phyloP scores from a whole-genome alignment of 1,139 yeast genomes.

The Meyerozyma athensensis region DNA sequence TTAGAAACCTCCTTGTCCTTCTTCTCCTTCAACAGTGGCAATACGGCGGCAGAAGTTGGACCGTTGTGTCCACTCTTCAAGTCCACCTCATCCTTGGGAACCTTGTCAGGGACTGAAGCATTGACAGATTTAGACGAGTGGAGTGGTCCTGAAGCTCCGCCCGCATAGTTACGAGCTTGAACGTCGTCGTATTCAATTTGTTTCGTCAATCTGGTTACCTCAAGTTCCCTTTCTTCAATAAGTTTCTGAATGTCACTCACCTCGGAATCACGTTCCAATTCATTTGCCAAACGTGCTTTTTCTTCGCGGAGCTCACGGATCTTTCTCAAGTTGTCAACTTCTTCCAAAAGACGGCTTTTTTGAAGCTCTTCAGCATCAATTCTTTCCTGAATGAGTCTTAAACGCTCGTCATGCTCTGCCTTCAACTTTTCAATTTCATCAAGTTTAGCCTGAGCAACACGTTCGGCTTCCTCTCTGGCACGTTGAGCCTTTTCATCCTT shows the following conservation, averaged over 20 bases:
- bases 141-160: background rate
- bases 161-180: constrained; percentile 10
- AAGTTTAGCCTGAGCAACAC: constrained; percentile 29
- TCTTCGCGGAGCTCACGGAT: constrained; percentile 37
- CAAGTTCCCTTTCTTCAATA: constrained; percentile 33
- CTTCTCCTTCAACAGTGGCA: constrained; percentile 7
- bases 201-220: constrained; percentile 30
- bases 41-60: constrained; percentile 9
- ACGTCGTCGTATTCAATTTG: constrained; percentile 32
- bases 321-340: constrained; percentile 36
- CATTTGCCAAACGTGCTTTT: constrained; percentile 28
- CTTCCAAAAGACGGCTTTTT: constrained; percentile 32
- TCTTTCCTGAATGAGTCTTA: constrained; percentile 26
- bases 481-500: constrained; percentile 21
- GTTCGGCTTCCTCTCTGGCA: constrained; percentile 29
- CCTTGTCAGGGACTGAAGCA: constrained; percentile 9
- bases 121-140: constrained; percentile 11
- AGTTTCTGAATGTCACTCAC: constrained; percentile 29
- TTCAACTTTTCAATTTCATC: constrained; percentile 32
- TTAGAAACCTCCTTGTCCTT: constrained; percentile 5
- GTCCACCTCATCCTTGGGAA: constrained; percentile 16
- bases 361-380: constrained; percentile 35
- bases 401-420: constrained; percentile 29
- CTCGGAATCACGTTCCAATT: constrained; percentile 21
- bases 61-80: constrained; percentile 7